Base-by-base conservation (phyloP, 2,329 filamentous ascomycete genomes). In the Fusarium subtropicale region DNA sequence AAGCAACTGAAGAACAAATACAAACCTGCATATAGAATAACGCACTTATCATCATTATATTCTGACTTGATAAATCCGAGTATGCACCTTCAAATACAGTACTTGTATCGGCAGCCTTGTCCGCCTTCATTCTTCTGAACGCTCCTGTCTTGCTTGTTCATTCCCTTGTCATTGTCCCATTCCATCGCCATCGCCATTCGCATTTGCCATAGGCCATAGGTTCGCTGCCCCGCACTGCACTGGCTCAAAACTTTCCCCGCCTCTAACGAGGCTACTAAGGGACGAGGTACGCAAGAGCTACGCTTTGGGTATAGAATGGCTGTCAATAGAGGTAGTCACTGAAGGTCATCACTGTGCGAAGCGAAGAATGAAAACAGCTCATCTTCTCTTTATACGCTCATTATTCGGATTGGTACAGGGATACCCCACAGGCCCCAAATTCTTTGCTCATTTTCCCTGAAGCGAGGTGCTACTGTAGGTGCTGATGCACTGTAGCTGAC, bases 41-140 rank as follows among this genome's bases (percentile, higher is more conserved):
- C 18, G n/a, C 18, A 24, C 33, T 28, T 24, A 38, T 3, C 18
- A 36, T 51, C 10, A 13, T 22, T 22, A 38, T 15, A 24, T 28
- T 38, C 12, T 11, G 18, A 46, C 26, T 30, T 30, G 28, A 11
- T 31, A 46, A 46, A 10, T 12, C 28, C 44, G 24, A 44, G 5
- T 3, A 28, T 28, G 4, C 12, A n/a, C 16, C 34, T 50, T 33
- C 46, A n/a, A 24, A 20, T 31, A 46, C 42, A 34, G 36, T 28
- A 56, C 41, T 13, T 39, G 24, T 24, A 28, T 33, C 33, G 47
- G 68, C 45, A 62, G 39, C 36, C 33, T 52, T 44, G 11, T 52
- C 63, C 63, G 63, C 67, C 67, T 70, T 64, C 67, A 71, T 69
- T 69, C 67, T 70, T 68, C 31, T 56, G 42, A 42, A 47, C 31